Evolutionary conservation across 1,139 yeast species (phyloP), one percentile per base, ranked within the genome.

Genomic region (Magnusiomyces suaveolens): DNA sequence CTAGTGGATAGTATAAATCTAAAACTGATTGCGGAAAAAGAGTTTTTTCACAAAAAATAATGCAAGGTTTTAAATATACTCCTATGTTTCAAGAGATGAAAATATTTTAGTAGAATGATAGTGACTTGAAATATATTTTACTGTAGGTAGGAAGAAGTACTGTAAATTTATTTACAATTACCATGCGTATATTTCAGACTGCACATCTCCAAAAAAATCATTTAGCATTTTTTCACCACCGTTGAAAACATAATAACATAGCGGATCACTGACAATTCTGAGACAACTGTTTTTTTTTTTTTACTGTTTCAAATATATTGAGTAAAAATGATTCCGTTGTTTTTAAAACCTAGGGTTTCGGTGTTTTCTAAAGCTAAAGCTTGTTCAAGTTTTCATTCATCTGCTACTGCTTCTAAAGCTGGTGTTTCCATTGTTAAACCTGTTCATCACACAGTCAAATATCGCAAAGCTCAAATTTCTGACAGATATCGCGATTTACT

Each of bases 391-490:
- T 56, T 66, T 77, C 20, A 59, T 51, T 52, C 65, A 43, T 50
- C 64, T 21, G 55, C 63, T 18, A 20, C 50, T 1, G 61, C 50
- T 24, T 51, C 58, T 41, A 86, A 81, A 64, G 79, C 88, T 8
- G 95, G 72, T 43, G 70, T 69, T 36, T 84, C 94, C 50, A 78
- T 87, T 48, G 90, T 87, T 39, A 79, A 83, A 53, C 97, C 98
- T 1, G 95, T 90, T 20, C 98, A 92, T 69, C 98, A 92, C 70
- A 77, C 82, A 59, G 87, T 92, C 55, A 80, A 80, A 61, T 81
- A 87, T 64, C 78, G 79, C 62, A 92, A 92, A 70, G 73, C 82
- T 33, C 80, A 80, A 58, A 66, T 70, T 73, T 89, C 64, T 44
- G 66, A 67, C 77, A 85, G 60, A 57, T 85, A 81, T 67, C 79